Percentiles rank a stretch among this genome's conserved stretches.
phyloP scores from a whole-genome alignment of 2,329 filamentous ascomycete species.

The Proliferodiscus dingleyae region DNA sequence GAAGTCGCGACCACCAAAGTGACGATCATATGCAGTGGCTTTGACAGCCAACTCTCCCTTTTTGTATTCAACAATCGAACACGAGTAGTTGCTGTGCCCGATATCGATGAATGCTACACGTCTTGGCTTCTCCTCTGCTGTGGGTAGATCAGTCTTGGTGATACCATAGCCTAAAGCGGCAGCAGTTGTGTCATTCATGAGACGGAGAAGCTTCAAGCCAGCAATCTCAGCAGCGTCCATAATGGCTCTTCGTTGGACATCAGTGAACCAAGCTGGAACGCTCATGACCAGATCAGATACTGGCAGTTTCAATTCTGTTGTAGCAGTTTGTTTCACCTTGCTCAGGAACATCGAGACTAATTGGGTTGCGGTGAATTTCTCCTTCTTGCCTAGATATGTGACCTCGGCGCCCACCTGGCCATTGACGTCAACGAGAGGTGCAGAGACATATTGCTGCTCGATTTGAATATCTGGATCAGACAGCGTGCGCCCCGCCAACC shows the following conservation, averaged over 20 bases:
- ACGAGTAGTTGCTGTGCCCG: slow-evolving; percentile 93
- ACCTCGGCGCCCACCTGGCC: slow-evolving; percentile 95
- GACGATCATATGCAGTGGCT: slow-evolving; percentile 85
- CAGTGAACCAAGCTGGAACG: slow-evolving; percentile 95
- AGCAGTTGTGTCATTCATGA: slow-evolving; percentile 98
- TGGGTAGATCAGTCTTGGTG: slow-evolving; percentile 90
- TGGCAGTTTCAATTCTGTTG: slow-evolving; percentile 81
- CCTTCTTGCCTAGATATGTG: slow-evolving; percentile 87
- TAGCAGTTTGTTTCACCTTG: slow-evolving; percentile 87
- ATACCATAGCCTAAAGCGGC: slow-evolving; percentile 96
- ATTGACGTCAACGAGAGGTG: slow-evolving; percentile 80
- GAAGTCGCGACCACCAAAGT: slow-evolving; percentile 96
- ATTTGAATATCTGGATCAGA: slow-evolving; percentile 88
- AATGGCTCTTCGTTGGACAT: slow-evolving; percentile 82
- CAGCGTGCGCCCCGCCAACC: slow-evolving; percentile 80
- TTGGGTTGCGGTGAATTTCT: slow-evolving; percentile 91
- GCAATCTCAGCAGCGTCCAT: slow-evolving; percentile 92
- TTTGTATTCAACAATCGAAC: slow-evolving; percentile 89
- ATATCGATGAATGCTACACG: slow-evolving; percentile 91
- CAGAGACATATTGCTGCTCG: slow-evolving; percentile 88
- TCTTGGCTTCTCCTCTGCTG: slow-evolving; percentile 83
- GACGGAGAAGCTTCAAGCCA: slow-evolving; percentile 82
- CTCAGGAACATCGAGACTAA: slow-evolving; percentile 91
- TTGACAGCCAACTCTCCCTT: slow-evolving; percentile 96
- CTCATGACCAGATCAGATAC: slow-evolving; percentile 92